Conservation (phyloP, 1,284 basidiomycete species). For the Microbotryum silenes-acaulis region DNA sequence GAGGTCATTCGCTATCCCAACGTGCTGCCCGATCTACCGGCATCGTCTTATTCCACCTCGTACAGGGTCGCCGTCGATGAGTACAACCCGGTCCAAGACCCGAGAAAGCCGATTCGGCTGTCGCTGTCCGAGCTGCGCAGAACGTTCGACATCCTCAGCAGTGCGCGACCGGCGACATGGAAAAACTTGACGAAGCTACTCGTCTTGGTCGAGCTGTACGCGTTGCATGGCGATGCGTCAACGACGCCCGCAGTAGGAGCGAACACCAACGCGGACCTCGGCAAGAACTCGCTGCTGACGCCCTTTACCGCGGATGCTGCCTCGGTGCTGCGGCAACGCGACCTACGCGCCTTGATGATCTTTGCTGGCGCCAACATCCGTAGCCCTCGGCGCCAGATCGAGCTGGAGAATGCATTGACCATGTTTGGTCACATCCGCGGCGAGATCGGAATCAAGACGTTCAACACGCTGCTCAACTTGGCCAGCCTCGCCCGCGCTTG, state of each 20-base stretch:
- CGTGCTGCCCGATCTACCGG: constrained; percentile 15
- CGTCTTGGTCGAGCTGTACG: constrained; percentile 27
- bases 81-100: neutral
- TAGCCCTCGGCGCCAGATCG: neutral
- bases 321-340: neutral
- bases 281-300: no score
- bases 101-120: constrained; percentile 12
- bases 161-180: constrained; percentile 11
- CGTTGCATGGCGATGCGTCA: neutral
- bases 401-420: neutral
- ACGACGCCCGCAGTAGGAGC: neutral
- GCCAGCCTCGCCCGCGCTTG: constrained; percentile 5
- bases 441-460: constrained; percentile 4
- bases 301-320: no score
- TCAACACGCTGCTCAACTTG: constrained; percentile 22
- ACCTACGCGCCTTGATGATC: constrained; percentile 17
- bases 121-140: constrained; percentile 13
- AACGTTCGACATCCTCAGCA: constrained; percentile 15
- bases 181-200: constrained; percentile 19
- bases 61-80: constrained; percentile 5
- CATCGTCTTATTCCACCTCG: constrained; percentile 4
- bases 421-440: no score
- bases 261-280: no score
- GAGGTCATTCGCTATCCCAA: constrained; percentile 18
- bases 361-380: constrained; percentile 10